A percentile compares a stretch with the other conserved stretches of the same genome.
phyloP scores from a whole-genome alignment of 148 eudicot genomes.

The Vaccinium vitisidaea region DNA sequence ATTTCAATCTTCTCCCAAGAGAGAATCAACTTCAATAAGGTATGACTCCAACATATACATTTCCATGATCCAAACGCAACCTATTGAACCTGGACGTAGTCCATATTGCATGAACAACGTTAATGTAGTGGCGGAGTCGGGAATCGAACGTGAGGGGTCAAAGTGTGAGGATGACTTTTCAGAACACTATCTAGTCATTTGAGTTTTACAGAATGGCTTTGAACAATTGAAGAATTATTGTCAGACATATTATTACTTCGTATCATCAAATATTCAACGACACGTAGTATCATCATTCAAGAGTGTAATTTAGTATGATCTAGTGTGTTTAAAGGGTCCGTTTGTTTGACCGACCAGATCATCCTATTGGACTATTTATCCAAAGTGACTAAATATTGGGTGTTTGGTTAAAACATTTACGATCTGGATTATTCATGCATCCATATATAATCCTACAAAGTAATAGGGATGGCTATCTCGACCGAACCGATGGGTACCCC shows the following conservation, averaged over 20 bases:
- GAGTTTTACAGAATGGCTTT: background rate
- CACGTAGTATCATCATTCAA: background rate
- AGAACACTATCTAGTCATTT: background rate
- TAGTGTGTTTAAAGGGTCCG: background rate
- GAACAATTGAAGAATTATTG: background rate
- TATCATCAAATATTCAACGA: background rate
- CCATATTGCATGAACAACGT: background rate
- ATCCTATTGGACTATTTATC: too few species aligned
- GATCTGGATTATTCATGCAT: too few species aligned
- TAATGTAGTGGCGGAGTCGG: background rate
- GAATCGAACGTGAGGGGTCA: background rate
- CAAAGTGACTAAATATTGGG: too few species aligned
- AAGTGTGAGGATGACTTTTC: background rate
- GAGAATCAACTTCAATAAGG: slow-evolving; percentile 66
- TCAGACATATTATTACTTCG: background rate
- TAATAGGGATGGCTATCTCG: too few species aligned
- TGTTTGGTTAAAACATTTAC: too few species aligned
- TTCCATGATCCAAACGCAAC: background rate
- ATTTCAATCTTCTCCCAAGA: slow-evolving; percentile 54
- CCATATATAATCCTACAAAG: too few species aligned
- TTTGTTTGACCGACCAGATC: too few species aligned
- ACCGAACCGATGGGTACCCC: too few species aligned
- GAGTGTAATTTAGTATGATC: background rate
- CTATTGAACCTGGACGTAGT: background rate
- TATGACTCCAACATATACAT: slow-evolving; percentile 6